Conservation (phyloP, 129 eudicot species). For the Pittosporum tobira region DNA sequence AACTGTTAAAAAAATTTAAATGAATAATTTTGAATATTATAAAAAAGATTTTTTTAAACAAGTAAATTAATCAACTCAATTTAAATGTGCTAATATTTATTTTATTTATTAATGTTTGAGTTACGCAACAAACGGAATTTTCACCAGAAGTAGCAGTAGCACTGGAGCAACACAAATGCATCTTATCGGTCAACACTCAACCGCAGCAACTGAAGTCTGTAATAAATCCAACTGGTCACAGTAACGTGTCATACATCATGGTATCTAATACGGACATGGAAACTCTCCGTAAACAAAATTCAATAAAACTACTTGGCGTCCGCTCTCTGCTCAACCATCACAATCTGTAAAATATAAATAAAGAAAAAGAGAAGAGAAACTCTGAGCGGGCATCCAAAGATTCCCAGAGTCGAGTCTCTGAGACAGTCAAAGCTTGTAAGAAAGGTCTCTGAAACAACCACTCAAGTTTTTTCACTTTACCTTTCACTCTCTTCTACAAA, state of each 20-base stretch:
- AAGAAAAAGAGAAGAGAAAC: neutral
- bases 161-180: too few species aligned
- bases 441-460: constrained; percentile 14
- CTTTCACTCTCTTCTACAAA: neutral
- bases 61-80: too few species aligned
- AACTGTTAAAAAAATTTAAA: too few species aligned
- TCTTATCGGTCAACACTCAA: neutral
- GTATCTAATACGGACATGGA: constrained; percentile 5
- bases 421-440: constrained; percentile 22
- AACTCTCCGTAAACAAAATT: constrained; percentile 15
- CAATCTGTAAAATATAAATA: constrained; percentile 12
- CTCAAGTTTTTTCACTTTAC: neutral
- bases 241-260: neutral
- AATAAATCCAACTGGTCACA: neutral
- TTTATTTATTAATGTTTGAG: too few species aligned
- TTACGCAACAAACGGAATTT: too few species aligned
- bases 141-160: too few species aligned
- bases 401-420: neutral
- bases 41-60: too few species aligned
- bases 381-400: constrained; percentile 6
- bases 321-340: constrained; percentile 15
- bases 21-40: too few species aligned
- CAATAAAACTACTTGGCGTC: constrained; percentile 23
- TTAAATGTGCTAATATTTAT: too few species aligned
- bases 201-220: neutral